phyloP scores from a whole-genome alignment of 768 basidiomycete species.

The Cantharellus anzutake region DNA sequence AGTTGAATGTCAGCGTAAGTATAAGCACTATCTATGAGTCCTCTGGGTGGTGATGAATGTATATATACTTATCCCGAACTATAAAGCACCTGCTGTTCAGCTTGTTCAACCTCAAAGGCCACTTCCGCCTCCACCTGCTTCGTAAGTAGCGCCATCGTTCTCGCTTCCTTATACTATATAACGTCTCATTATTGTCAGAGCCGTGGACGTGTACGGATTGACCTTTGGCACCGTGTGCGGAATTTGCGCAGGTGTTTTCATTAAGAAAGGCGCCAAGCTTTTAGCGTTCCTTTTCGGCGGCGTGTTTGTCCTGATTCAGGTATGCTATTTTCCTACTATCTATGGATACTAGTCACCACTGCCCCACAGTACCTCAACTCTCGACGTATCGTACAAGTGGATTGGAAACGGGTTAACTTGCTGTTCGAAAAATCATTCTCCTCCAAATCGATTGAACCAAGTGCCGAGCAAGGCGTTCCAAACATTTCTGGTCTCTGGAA shows the following conservation, averaged over 20 bases:
- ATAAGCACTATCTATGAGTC: not conserved
- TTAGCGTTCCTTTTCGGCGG: conserved; percentile 80
- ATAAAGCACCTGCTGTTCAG: not conserved
- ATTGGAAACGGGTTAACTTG: conserved; percentile 49
- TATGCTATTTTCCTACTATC: conserved; percentile 17
- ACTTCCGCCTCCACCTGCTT: not conserved
- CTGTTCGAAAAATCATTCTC: conserved; percentile 62
- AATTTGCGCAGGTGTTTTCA: conserved; percentile 77
- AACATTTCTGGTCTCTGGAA: conserved; percentile 45
- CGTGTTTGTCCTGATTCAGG: conserved; percentile 80
- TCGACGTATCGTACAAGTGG: conserved; percentile 47
- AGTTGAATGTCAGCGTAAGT: not conserved
- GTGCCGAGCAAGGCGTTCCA: conserved; percentile 37
- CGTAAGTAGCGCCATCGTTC: not conserved
- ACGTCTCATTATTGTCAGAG: conserved; percentile 27
- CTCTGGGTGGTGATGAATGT: not conserved
- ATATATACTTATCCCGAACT: too few relatives aligned
- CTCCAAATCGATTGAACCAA: conserved; percentile 29
- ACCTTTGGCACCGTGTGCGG: conserved; percentile 80
- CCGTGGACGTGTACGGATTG: conserved; percentile 62
- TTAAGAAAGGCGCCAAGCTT: conserved; percentile 83
- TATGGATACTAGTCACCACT: not conserved
- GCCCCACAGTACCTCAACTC: conserved; percentile 56
- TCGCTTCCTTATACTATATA: not conserved
- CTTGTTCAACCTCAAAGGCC: not conserved